Conservation (phyloP, 1,139 yeast genomes). For the Zygosaccharomyces pseudobailii region DNA sequence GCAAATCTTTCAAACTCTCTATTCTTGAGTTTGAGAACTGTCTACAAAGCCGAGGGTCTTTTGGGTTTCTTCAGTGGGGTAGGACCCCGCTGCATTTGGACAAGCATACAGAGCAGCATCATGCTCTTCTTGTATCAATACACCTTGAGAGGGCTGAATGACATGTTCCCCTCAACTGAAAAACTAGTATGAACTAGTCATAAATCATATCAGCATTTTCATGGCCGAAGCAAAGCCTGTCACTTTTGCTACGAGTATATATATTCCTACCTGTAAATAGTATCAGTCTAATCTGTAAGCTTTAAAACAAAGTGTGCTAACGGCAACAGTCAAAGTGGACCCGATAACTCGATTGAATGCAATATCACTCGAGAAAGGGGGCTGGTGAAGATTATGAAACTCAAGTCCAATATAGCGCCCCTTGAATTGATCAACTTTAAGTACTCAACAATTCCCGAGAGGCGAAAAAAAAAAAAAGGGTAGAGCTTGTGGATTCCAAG, state of each 20-base stretch:
- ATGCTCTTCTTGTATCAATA: conserved; percentile 84
- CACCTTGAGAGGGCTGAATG: conserved; percentile 34
- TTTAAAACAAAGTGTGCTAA: not conserved
- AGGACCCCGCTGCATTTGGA: conserved; percentile 95
- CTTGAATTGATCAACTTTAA: conserved; percentile 1
- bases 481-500: not conserved
- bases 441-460: conserved; percentile 3
- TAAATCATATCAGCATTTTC: not conserved
- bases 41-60: conserved; percentile 71
- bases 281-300: not conserved
- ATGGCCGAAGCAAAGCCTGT: not conserved
- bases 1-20: conserved; percentile 48
- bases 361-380: no score
- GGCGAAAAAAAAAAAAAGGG: conserved; percentile 2
- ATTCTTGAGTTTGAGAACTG: conserved; percentile 54
- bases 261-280: conserved; percentile 7
- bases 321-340: not conserved
- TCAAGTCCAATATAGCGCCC: not conserved
- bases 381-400: no score
- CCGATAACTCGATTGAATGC: not conserved
- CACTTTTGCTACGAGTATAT: not conserved
- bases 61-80: conserved; percentile 86
- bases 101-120: conserved; percentile 89
- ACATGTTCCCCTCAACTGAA: conserved; percentile 3
- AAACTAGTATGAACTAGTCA: conserved; percentile 2